Conservation (phyloP, 108 stramenopile species). For the Cyclotella sp. region DNA sequence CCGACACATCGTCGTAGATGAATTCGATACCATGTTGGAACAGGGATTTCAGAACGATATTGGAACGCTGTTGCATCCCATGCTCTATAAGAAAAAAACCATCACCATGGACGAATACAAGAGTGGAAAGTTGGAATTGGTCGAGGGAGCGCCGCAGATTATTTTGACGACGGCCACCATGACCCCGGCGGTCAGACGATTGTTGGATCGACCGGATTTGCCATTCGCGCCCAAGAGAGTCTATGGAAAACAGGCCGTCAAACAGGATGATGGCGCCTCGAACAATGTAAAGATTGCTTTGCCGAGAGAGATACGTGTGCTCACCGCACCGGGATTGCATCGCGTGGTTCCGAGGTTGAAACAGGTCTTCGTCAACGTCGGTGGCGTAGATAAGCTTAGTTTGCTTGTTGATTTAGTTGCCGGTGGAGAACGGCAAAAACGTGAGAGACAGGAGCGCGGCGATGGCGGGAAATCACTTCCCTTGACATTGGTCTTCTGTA, state of each 20-base stretch:
- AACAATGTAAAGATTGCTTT: slow-evolving; percentile 56
- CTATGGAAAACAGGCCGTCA: slow-evolving; percentile 42
- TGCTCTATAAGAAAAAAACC: slow-evolving; percentile 70
- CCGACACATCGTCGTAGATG: slow-evolving; percentile 89
- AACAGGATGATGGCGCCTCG: slow-evolving; percentile 13
- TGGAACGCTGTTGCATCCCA: slow-evolving; percentile 78
- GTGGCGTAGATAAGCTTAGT: slow-evolving; percentile 87
- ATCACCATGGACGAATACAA: slow-evolving; percentile 45
- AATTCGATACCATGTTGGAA: slow-evolving; percentile 98
- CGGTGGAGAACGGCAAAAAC: slow-evolving; percentile 41
- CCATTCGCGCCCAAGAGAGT: slow-evolving; percentile 58
- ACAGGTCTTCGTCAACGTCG: slow-evolving; percentile 93
- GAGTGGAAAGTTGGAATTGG: slow-evolving; percentile 39
- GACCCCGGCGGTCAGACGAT: slow-evolving; percentile 83
- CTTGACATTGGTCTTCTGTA: slow-evolving; percentile 94
- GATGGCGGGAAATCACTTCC: slow-evolving; percentile 23
- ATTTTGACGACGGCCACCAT: slow-evolving; percentile 96
- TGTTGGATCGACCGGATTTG: slow-evolving; percentile 66
- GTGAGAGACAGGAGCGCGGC: slow-evolving; percentile 18
- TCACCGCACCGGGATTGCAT: slow-evolving; percentile 91
- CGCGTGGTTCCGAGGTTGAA: slow-evolving; percentile 86
- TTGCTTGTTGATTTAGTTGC: slow-evolving; percentile 80
- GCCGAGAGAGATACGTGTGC: slow-evolving; percentile 72
- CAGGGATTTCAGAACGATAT: slow-evolving; percentile 96
- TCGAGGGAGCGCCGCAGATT: slow-evolving; percentile 79